Base-by-base conservation (phyloP, 1,139 yeast species). In the Sugiyamaella castrensis region DNA sequence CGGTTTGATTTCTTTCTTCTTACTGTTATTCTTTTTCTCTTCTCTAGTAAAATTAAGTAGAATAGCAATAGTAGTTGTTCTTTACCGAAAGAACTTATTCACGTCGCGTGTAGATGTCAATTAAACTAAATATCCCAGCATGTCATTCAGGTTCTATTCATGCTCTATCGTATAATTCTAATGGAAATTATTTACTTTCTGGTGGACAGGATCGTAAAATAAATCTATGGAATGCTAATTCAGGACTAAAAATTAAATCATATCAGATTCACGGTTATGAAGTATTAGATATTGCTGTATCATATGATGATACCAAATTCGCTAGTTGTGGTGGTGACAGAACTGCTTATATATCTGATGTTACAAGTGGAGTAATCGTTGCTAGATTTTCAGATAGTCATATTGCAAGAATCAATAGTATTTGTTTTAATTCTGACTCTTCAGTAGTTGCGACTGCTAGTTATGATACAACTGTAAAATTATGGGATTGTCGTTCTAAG, bases 311-410 rank as follows among this genome's bases (percentile, higher is more conserved):
- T 45, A 43, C 66, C 26, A 33, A 48, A 50, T 67, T 70, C 48
- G 71, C 62, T 29, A 62, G 69, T 42, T 63, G 67, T 19, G 72
- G 73, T 12, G 71, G 71, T 5, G 73, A 70, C 47, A 53, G 68
- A n/a, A 55, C 62, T 8, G 65, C 65, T 5, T 61, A 57, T 43
- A 50, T 65, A 5, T 70, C 73, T 71, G 71, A 70, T 50, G 69
- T 65, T 4, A 51, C 61, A 9, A 46, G 63, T 6, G 68, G 64
- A 5, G 48, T 51, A 34, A 57, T 61, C 8, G 37, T 58, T 2
- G 54, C 63, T 8, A 52, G 70, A 31, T 63, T 64, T 40, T 36
- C 61, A 1, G 71, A 67, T 11, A 19, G 24, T 5, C 73, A 70
- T 48, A 51, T 52, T 13, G 59, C 68, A 9, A 58, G 64, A 5